A percentile compares a stretch with the other conserved stretches of the same genome.
These are phyloP conservation scores for Populus hybrid DNA, from an alignment of 441 rosid genomes.

Conservation along the genomic window DNA sequence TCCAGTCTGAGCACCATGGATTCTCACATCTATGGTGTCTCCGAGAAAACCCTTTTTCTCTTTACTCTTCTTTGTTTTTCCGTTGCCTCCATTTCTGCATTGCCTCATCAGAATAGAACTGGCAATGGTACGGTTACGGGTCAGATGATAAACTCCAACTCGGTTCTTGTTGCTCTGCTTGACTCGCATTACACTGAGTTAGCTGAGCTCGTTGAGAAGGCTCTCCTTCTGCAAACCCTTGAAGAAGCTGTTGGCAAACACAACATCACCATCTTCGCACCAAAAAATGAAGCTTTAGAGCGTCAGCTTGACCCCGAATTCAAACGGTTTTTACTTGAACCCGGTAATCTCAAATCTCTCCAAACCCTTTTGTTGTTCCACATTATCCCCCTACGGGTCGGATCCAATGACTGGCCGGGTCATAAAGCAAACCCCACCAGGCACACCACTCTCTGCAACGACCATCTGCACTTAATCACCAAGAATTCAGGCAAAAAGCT, in stretches of 20 bases:
- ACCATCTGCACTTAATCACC: slow-evolving; percentile 33
- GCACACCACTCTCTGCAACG: slow-evolving; percentile 52
- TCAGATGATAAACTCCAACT: slow-evolving; percentile 71
- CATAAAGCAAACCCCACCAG: slow-evolving; percentile 23
- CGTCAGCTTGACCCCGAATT: slow-evolving; percentile 83
- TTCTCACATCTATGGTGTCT: slow-evolving; percentile 42
- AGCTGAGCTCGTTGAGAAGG: slow-evolving; percentile 89
- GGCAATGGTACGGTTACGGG: slow-evolving; percentile 26
- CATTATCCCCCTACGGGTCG: slow-evolving; percentile 63
- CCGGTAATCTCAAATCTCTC: slow-evolving; percentile 70
- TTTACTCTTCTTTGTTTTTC: slow-evolving; percentile 11
- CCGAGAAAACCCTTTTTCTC: slow-evolving; percentile 15
- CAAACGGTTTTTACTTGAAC: slow-evolving; percentile 80
- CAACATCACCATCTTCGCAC: slow-evolving; percentile 87
- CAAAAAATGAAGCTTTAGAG: slow-evolving; percentile 78
- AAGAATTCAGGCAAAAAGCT: slow-evolving; percentile 27
- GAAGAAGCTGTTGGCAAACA: slow-evolving; percentile 78
- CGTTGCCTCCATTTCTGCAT: slow-evolving; percentile 32
- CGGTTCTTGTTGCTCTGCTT: slow-evolving; percentile 84
- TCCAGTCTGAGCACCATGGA: slow-evolving; percentile 48
- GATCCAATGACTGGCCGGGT: slow-evolving; percentile 48
- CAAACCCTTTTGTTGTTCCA: slow-evolving; percentile 72
- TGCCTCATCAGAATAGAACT: slow-evolving; percentile 28
- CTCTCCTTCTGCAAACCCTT: slow-evolving; percentile 74
- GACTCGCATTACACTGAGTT: slow-evolving; percentile 92